Conservation (phyloP, 768 basidiomycete genomes). For the Podaxis sp. region DNA sequence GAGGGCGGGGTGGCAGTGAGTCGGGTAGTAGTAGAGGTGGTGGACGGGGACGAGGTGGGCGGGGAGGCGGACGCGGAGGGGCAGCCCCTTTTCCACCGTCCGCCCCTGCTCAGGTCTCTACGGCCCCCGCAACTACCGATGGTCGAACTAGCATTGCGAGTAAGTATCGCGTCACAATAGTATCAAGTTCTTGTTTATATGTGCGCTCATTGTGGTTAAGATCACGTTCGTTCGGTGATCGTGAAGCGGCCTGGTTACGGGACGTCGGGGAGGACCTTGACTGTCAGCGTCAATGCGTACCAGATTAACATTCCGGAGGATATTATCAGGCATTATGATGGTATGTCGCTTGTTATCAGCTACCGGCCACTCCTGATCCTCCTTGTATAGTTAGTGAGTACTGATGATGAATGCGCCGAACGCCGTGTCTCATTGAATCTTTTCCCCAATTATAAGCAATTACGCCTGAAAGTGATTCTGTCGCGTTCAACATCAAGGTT, state of each 20-base stretch:
- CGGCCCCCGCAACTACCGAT: not conserved
- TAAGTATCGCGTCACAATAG: not conserved
- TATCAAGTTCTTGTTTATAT: not conserved
- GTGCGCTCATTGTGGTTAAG: constrained; percentile 5
- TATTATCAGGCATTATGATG: constrained; percentile 78
- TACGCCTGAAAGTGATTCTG: constrained; percentile 51
- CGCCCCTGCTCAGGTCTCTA: not conserved
- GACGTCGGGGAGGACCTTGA: constrained; percentile 39
- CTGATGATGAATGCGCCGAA: not conserved
- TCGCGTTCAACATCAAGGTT: constrained; percentile 56
- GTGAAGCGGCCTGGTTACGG: constrained; percentile 70
- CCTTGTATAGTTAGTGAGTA: constrained; percentile 41
- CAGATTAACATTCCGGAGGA: constrained; percentile 54
- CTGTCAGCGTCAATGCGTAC: constrained; percentile 63
- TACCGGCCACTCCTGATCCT: constrained; percentile 11
- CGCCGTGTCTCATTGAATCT: not conserved
- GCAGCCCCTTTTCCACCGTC: constrained; percentile 26
- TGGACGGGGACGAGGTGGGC: not conserved
- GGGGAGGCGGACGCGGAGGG: constrained; percentile 10
- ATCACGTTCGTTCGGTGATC: constrained; percentile 52
- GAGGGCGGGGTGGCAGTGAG: constrained; percentile 11
- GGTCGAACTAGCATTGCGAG: constrained; percentile 7
- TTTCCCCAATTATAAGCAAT: constrained; percentile 55
- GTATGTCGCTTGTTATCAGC: constrained; percentile 37
- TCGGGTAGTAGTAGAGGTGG: constrained; percentile 24